phyloP scores from a whole-genome alignment of 2,329 filamentous ascomycete genomes.

The Hypomyces rosellus region DNA sequence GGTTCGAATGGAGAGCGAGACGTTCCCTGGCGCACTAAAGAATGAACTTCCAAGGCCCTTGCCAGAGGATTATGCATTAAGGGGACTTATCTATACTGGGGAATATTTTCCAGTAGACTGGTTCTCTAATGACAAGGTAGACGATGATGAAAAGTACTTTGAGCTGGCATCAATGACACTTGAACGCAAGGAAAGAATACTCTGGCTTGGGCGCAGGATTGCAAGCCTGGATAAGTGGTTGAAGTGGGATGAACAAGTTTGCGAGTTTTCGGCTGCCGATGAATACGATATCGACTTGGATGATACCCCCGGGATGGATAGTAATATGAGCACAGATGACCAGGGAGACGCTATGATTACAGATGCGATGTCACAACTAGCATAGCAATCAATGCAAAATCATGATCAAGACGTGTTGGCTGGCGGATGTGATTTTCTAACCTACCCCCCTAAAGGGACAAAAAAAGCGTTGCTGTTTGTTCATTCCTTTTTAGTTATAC shows the following conservation, averaged over 20 bases:
- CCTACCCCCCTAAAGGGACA: too few species aligned
- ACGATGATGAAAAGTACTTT: constrained; percentile 62
- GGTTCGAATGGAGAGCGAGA: constrained; percentile 32
- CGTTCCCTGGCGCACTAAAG: constrained; percentile 43
- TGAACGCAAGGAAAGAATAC: constrained; percentile 51
- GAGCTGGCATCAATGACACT: constrained; percentile 54
- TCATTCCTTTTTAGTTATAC: too few species aligned
- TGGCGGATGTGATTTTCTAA: too few species aligned
- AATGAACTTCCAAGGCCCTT: constrained; percentile 46
- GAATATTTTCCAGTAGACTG: constrained; percentile 52
- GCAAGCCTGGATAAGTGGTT: constrained; percentile 38
- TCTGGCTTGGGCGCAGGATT: constrained; percentile 51
- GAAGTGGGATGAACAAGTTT: constrained; percentile 31
- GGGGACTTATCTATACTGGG: constrained; percentile 56
- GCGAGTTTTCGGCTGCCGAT: constrained; percentile 33
- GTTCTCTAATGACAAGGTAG: constrained; percentile 52
- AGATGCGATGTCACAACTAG: too few species aligned
- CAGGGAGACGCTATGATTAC: not conserved
- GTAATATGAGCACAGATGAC: not conserved
- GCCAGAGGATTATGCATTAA: constrained; percentile 62
- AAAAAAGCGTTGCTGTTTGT: too few species aligned
- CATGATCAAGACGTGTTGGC: too few species aligned
- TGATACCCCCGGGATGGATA: not conserved
- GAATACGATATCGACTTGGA: constrained; percentile 32
- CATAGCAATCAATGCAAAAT: too few species aligned